Conservation (phyloP, 2,329 filamentous ascomycete species). For the Ophiostoma sp. region DNA sequence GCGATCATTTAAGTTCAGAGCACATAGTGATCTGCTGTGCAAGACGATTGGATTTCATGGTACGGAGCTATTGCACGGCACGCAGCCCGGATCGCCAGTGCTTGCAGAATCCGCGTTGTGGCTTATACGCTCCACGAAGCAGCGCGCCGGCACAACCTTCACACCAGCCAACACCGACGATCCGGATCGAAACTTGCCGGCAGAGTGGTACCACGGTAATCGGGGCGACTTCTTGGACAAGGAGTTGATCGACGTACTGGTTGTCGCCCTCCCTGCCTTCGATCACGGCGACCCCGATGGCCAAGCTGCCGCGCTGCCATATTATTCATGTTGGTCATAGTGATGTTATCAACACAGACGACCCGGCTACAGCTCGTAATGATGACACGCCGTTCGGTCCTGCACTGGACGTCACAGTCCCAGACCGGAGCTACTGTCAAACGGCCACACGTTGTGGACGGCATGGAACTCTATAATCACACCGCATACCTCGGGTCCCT, state of each 20-base stretch:
- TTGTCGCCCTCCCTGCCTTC: background rate
- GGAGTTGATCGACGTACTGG: background rate
- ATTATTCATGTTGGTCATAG: background rate
- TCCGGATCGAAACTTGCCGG: constrained; percentile 42
- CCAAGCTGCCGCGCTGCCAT: background rate
- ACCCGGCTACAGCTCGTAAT: background rate
- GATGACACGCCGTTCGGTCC: constrained; percentile 50
- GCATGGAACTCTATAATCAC: constrained; percentile 62
- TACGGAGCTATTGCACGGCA: background rate
- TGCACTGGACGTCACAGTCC: constrained; percentile 72
- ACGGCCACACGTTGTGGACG: constrained; percentile 62
- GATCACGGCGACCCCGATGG: background rate
- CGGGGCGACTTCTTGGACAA: background rate
- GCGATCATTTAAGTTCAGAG: background rate
- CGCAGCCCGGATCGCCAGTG: background rate
- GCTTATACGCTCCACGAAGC: constrained; percentile 60
- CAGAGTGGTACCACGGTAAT: constrained; percentile 47
- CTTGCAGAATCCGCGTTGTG: background rate
- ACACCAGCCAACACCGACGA: constrained; percentile 61
- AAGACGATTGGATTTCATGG: background rate
- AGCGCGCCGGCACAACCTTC: constrained; percentile 58
- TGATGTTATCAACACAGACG: background rate
- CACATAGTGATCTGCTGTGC: background rate
- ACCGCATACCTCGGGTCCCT: constrained; percentile 41
- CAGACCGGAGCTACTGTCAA: constrained; percentile 72